Evolutionary conservation across 495 filamentous ascomycete genomes (phyloP).

Genomic region (Parathielavia hyrcaniae): DNA sequence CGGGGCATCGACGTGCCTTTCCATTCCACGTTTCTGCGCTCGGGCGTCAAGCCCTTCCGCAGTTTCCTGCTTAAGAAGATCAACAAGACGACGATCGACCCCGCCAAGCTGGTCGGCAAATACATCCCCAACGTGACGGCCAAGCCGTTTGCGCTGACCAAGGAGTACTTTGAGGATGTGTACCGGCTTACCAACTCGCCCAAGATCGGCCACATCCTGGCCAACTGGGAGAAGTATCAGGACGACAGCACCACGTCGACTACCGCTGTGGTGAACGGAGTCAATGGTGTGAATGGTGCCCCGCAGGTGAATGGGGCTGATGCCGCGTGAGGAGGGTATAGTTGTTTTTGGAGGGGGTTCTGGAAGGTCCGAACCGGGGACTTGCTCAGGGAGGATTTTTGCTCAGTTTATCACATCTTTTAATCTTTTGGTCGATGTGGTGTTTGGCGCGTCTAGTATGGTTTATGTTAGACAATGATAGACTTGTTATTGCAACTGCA

Average conservation of each 20-base stretch:
- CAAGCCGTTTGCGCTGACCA: slow-evolving; percentile 86
- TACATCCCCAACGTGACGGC: slow-evolving; percentile 99
- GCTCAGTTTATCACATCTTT: too few species aligned
- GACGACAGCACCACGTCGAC: slow-evolving; percentile 20
- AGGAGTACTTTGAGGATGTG: slow-evolving; percentile 99
- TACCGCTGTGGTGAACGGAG: background rate
- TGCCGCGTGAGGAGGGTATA: background rate
- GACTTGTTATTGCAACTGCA: too few species aligned
- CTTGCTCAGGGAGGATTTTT: too few species aligned
- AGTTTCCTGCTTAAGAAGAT: slow-evolving; percentile 98
- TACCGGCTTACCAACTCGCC: slow-evolving; percentile 89
- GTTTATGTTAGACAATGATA: too few species aligned
- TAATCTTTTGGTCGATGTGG: too few species aligned
- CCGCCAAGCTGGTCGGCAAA: slow-evolving; percentile 91
- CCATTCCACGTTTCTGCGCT: slow-evolving; percentile 95
- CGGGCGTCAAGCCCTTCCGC: slow-evolving; percentile 96
- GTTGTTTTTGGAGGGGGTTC: too few species aligned
- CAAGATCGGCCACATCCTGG: slow-evolving; percentile 80
- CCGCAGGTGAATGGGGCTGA: background rate
- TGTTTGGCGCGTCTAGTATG: too few species aligned
- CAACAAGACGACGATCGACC: slow-evolving; percentile 95
- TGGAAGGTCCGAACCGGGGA: too few species aligned
- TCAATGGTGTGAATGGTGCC: slow-evolving; percentile 12
- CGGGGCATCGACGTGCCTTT: slow-evolving; percentile 97
- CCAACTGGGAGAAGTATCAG: slow-evolving; percentile 68